A percentile compares a stretch with the other conserved stretches of the same genome.
phyloP scores from a whole-genome alignment of 192 early-diverging fungal species.

The Backusella sp. region DNA sequence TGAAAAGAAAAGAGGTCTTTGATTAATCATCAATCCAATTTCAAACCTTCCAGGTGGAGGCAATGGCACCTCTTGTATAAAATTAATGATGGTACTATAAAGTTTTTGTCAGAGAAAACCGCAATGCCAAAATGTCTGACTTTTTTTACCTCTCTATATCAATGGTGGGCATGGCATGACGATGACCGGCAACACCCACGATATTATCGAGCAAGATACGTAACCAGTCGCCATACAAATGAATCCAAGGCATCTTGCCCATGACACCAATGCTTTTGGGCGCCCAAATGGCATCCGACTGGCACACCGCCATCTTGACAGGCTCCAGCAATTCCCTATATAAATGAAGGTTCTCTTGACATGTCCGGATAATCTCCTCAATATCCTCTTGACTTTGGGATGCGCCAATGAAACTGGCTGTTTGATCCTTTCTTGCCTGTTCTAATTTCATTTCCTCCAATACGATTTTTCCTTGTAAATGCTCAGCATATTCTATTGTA shows the following conservation, averaged over 20 bases:
- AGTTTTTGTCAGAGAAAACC: not conserved
- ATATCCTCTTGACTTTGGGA: conserved; percentile 36
- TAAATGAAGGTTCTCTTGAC: conserved; percentile 55
- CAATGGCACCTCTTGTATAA: conserved; percentile 69
- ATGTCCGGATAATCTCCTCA: conserved; percentile 36
- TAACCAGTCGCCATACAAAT: conserved; percentile 76
- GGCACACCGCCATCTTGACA: conserved; percentile 50
- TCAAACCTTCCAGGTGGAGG: conserved; percentile 80
- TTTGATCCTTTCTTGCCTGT: not conserved
- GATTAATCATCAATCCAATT: conserved; percentile 61
- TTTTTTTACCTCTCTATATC: conserved; percentile 20
- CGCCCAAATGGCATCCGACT: conserved; percentile 61
- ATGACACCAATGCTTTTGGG: conserved; percentile 68
- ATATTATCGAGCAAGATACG: conserved; percentile 52
- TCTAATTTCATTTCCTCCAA: conserved; percentile 19
- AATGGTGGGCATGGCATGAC: not conserved
- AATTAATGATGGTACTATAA: conserved; percentile 36
- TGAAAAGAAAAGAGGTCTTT: conserved; percentile 57
- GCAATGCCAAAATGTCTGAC: no score
- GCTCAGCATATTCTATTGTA: conserved; percentile 36
- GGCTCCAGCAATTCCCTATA: conserved; percentile 63
- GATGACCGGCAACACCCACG: conserved; percentile 44
- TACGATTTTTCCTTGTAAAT: conserved; percentile 35
- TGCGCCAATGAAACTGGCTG: not conserved
- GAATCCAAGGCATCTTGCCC: conserved; percentile 70